Evolutionary conservation across 2,329 filamentous ascomycete genomes (phyloP).

Genomic region (Pseudogymnoascus verrucosus): DNA sequence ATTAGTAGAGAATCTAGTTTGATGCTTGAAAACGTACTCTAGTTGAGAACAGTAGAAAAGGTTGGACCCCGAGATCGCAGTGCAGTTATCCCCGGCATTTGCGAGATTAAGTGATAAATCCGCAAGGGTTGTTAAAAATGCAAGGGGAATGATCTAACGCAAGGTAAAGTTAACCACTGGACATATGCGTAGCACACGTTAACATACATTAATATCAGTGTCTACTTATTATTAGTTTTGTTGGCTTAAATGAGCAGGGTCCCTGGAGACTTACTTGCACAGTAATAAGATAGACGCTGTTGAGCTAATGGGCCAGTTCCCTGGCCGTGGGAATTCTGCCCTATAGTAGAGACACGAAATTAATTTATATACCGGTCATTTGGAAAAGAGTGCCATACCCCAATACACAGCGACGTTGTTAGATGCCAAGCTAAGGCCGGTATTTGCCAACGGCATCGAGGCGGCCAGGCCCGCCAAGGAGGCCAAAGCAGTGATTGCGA

Average conservation of each 20-base stretch:
- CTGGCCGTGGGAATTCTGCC: constrained; percentile 53
- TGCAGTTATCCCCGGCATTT: constrained; percentile 54
- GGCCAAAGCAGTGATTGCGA: constrained; percentile 19
- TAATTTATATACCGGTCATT: neutral
- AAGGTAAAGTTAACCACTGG: constrained; percentile 15
- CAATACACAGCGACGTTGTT: constrained; percentile 59
- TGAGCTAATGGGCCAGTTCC: constrained; percentile 40
- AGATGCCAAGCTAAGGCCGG: constrained; percentile 37
- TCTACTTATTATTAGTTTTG: constrained; percentile 28
- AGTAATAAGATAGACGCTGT: constrained; percentile 50
- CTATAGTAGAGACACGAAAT: constrained; percentile 25
- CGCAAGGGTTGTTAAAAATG: constrained; percentile 53
- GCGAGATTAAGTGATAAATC: constrained; percentile 54
- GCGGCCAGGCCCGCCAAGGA: constrained; percentile 26
- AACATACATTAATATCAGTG: constrained; percentile 38
- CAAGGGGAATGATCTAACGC: constrained; percentile 50
- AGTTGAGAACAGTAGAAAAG: constrained; percentile 56
- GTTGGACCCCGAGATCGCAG: constrained; percentile 46
- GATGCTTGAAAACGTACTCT: constrained; percentile 40
- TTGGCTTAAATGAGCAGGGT: neutral
- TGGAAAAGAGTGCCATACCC: constrained; percentile 37
- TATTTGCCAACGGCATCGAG: constrained; percentile 28
- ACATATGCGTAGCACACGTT: neutral
- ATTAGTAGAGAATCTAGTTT: neutral
- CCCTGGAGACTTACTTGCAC: constrained; percentile 39